Base-by-base conservation (phyloP, 108 stramenopile genomes). In the Aureococcus anophagefferens region DNA sequence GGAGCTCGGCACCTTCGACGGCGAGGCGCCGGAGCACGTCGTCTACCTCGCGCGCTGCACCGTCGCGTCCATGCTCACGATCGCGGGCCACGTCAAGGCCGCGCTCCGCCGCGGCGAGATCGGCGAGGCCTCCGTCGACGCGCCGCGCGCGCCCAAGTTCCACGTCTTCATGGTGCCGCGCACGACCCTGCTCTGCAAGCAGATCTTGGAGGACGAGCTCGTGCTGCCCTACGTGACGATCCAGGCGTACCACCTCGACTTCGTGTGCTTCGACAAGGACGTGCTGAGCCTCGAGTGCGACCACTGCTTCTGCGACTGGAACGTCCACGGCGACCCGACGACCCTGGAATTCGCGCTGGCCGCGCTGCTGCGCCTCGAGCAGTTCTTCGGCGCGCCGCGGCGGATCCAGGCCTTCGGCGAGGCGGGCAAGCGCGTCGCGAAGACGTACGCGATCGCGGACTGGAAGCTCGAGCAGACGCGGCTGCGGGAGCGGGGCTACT, bases 211-310 rank as follows among this genome's bases (percentile, higher is more conserved):
- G 25, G 84, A 84, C 37, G 79, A 71, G 29, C 76, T 59, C 15
- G 76, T 84, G 29, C 51, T 71, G 33, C 37, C 63, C 3, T 35
- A 63, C 33, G 63, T 83, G 11, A 65, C 75, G 29, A 35, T 83
- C 0, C 68, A 64, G 15, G 82, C 82, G 51, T 80, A 64, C 46
- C 75, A 74, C 45, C 75, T 84, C 0, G 84, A 82, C 46, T 72
- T 83, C 29, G 67, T 84, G 0, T 78, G 81, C 29, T 77, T 82
- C 64, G 84, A 84, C 64, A 74, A 37, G 40, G 84, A 84, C 62
- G 35, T 84, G 0, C 62, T 84, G 18, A 74, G 76, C 45, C 45
- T 80, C 0, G 84, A 84, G 65, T 46, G 82, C 11, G 74, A 73
- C 5, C n/a, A 31, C 25, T 28, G 34, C 5, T 72, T 71, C 64